These are phyloP conservation scores for Amphibolis antarctica DNA, from an alignment of 106 monocot genomes.

Conservation along the genomic window DNA sequence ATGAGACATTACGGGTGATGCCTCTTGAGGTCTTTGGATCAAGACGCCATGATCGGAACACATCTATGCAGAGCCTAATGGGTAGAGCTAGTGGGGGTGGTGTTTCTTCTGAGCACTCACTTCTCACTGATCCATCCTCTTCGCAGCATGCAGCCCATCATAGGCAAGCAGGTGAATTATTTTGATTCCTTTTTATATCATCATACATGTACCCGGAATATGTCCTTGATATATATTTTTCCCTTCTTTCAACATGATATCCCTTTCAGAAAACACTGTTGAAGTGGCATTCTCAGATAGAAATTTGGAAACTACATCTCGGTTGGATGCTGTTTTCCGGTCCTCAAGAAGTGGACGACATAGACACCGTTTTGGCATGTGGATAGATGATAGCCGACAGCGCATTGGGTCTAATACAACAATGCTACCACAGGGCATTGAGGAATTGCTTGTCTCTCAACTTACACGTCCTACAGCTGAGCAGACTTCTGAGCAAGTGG, in stretches of 20 bases:
- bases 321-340: slow-evolving; percentile 81
- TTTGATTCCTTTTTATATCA: not conserved
- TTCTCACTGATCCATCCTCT: slow-evolving; percentile 71
- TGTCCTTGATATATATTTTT: not conserved
- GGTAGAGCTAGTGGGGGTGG: slow-evolving; percentile 64
- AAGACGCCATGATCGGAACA: slow-evolving; percentile 65
- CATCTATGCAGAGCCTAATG: slow-evolving; percentile 78
- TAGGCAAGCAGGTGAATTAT: slow-evolving; percentile 52
- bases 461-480: slow-evolving; percentile 62
- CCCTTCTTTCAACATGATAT: not conserved
- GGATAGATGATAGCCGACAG: slow-evolving; percentile 76
- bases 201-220: too few species aligned
- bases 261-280: slow-evolving; percentile 49
- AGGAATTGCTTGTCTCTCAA: slow-evolving; percentile 76
- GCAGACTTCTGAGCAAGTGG: slow-evolving; percentile 42
- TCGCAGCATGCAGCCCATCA: slow-evolving; percentile 44
- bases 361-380: slow-evolving; percentile 82
- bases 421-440: slow-evolving; percentile 78
- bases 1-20: slow-evolving; percentile 74
- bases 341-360: slow-evolving; percentile 65
- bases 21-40: slow-evolving; percentile 89
- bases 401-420: slow-evolving; percentile 46
- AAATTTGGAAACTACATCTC: slow-evolving; percentile 54
- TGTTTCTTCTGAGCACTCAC: slow-evolving; percentile 59
- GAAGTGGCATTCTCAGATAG: slow-evolving; percentile 87